Evolutionary conservation across 352 stramenopile genomes (phyloP), one percentile per base, ranked within the genome.

Genomic region (Pythium brachiatum): DNA sequence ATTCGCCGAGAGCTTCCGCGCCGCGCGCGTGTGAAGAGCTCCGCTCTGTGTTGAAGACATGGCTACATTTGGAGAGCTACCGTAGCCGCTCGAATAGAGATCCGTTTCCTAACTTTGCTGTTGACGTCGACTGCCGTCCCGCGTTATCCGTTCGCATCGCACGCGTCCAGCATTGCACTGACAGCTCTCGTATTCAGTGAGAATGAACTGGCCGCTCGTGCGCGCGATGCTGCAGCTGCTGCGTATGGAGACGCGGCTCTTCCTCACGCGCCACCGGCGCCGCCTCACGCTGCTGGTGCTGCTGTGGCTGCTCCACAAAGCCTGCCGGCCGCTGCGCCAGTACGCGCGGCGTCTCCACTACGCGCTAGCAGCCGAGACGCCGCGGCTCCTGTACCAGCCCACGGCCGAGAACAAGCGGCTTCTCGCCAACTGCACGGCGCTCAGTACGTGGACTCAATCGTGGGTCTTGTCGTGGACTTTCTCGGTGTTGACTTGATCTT

Each of bases 1-100:
- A 48, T 89, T 81, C 29, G 78, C 76, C 9, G 74, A 89, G 41
- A 73, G 76, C 46, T 68, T 88, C 31, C 70, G 70, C 32, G 8
- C 18, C 12, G 26, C 60, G 29, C n/a, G 47, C 2, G 39, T 59
- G 23, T 68, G 32, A 58, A 41, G 4, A 26, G 15, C 16, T 21
- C 5, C 1, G 29, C n/a, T n/a, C n/a, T n/a, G n/a, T n/a, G n/a
- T n/a, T n/a, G n/a, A n/a, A n/a, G n/a, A 34, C 13, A 46, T 46
- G 48, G 58, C 58, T 64, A 57, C 57, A 52, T 52, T 51, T 51
- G 16, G 11, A 16, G 20, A 53, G 47, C 31, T 64, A 64, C 48
- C 43, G 50, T 41, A 59, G 44, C 29, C 15, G 1, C 29, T 43
- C 29, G n/a, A 41, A 56, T 56, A 56, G 50, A 41, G 50, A 25